Evolutionary conservation across 805 yeast species (phyloP).

Genomic region (Danielia oregonensis): DNA sequence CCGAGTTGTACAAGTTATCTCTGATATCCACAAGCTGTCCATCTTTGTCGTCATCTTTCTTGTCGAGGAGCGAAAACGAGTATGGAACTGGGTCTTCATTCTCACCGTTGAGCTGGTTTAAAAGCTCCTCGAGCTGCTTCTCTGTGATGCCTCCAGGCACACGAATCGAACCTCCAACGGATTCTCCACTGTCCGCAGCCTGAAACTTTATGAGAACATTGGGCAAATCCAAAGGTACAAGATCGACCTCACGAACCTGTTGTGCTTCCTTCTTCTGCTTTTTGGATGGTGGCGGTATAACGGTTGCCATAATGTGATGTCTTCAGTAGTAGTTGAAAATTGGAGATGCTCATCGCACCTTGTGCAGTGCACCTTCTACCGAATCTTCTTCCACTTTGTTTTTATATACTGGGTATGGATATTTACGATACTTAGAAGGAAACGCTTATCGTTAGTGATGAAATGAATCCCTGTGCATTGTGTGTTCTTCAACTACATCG

Average conservation of each 20-base stretch:
- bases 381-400: no score
- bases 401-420: no score
- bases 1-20: slow-evolving; percentile 72
- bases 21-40: slow-evolving; percentile 62
- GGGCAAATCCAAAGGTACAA: slow-evolving; percentile 76
- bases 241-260: slow-evolving; percentile 66
- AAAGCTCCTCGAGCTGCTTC: slow-evolving; percentile 79
- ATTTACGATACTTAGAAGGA: no score
- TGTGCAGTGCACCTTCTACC: slow-evolving; percentile 1
- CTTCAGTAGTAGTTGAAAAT: slow-evolving; percentile 1
- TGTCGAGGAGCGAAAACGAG: slow-evolving; percentile 64
- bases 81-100: slow-evolving; percentile 87
- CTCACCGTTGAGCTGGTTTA: slow-evolving; percentile 72
- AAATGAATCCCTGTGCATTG: no score
- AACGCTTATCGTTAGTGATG: no score
- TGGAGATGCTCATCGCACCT: slow-evolving; percentile 16
- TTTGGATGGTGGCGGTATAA: slow-evolving; percentile 90
- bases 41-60: slow-evolving; percentile 33
- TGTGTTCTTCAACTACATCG: no score
- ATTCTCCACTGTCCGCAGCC: slow-evolving; percentile 89
- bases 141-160: slow-evolving; percentile 89
- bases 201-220: slow-evolving; percentile 85
- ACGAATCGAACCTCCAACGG: slow-evolving; percentile 77
- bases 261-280: slow-evolving; percentile 83
- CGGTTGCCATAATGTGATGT: slow-evolving; percentile 98